These are phyloP conservation scores for Solanum ossicruentum DNA, from an alignment of 257 asterid genomes.

Conservation along the genomic window DNA sequence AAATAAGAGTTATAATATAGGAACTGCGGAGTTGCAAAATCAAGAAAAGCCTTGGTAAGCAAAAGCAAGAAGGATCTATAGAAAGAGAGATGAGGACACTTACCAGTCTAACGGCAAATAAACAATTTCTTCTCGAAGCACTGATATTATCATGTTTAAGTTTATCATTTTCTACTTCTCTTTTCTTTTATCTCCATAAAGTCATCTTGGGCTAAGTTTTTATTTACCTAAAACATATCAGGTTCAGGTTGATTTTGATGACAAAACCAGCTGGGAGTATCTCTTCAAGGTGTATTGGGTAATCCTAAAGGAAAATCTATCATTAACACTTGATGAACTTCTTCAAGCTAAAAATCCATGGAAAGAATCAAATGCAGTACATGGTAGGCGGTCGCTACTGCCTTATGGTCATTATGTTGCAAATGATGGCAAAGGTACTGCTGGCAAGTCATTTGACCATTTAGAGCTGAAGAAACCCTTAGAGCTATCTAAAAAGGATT, in stretches of 20 bases:
- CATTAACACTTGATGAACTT: constrained; percentile 55
- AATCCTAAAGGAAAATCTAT: constrained; percentile 42
- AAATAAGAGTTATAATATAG: neutral
- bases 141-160: neutral
- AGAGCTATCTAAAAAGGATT: constrained; percentile 11
- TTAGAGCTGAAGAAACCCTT: constrained; percentile 29
- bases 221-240: constrained; percentile 11
- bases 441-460: constrained; percentile 17
- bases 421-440: constrained; percentile 14
- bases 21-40: neutral
- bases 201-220: neutral
- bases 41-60: neutral
- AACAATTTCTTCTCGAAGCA: neutral
- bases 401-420: constrained; percentile 8
- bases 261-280: constrained; percentile 80
- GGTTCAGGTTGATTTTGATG: constrained; percentile 87
- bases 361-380: constrained; percentile 25
- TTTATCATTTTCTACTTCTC: neutral
- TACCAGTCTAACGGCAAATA: neutral
- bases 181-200: neutral
- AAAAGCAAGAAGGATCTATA: neutral
- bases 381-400: constrained; percentile 18
- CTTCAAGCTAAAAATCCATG: constrained; percentile 49
- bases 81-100: neutral
- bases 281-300: constrained; percentile 90